Base-by-base conservation (phyloP, 352 stramenopile species). In the Globisporangium carolinianum region DNA sequence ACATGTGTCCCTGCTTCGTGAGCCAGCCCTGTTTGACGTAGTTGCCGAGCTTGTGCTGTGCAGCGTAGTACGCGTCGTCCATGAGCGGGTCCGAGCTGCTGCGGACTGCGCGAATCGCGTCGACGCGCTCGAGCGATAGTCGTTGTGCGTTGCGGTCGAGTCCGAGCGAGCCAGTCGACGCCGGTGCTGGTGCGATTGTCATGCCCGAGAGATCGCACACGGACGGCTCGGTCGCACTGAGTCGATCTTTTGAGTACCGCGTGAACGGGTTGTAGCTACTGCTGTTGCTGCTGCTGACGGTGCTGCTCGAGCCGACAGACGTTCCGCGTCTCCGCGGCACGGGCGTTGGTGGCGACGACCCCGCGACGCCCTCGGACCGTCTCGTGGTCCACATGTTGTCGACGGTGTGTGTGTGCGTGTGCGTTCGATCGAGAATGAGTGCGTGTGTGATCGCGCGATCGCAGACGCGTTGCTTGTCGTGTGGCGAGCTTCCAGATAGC, bases 21-120 rank as follows among this genome's bases (percentile, higher is more conserved):
- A 93, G 79, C 83, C 83, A 93, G 4, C 81, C 83, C 75, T 88
- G 90, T 57, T 82, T 82, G 47, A 93, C 78, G 37, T 83, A 93
- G 41, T 90, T 86, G 46, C 82, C 82, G 15, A 74, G 68, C 53
- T 87, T 76, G 42, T 81, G 46, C 66, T 89, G 75, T 24, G 72
- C 66, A 11, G 77, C 72, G 58, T 89, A 91, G 57, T 86, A 86
- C 1, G 73, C 67, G 54, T 88, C 76, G 56, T 91, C 87, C 54
- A 81, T 48, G 41, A 85, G 69, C 38, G 79, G 75, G 54, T 89
- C 82, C 7, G 82, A 83, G 49, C 77, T 67, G 35, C 85, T 76
- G 18, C 73, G 71, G 17, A 73, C 61, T 3, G 72, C 48, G 47
- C 71, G 67, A 36, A 83, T 77, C 37, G 48, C 71, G 32, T 81